These are phyloP conservation scores for Colletotrichum noveboracense DNA, from an alignment of 2,329 filamentous ascomycete species.

Conservation along the genomic window DNA sequence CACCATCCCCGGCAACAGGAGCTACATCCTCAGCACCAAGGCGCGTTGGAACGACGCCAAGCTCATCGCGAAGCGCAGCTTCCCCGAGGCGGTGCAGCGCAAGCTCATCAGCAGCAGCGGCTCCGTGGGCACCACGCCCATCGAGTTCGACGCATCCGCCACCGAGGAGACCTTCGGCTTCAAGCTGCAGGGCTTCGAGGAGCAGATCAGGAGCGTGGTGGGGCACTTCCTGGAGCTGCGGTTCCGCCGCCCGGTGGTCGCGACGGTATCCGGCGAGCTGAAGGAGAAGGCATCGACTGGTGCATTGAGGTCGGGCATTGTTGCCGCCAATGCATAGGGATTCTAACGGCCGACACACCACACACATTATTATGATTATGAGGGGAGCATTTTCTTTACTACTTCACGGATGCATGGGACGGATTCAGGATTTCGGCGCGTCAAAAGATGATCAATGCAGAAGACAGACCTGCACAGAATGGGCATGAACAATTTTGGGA, in stretches of 20 bases:
- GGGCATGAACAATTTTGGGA: background rate
- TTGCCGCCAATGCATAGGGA: background rate
- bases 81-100: slow-evolving; percentile 17
- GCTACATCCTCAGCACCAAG: slow-evolving; percentile 30
- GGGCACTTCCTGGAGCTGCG: slow-evolving; percentile 38
- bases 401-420: background rate
- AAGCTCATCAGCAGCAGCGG: slow-evolving; percentile 8
- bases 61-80: slow-evolving; percentile 38
- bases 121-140: background rate
- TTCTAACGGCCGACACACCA: background rate
- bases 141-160: slow-evolving; percentile 29
- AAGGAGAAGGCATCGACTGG: background rate
- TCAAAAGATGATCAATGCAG: background rate
- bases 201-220: slow-evolving; percentile 36
- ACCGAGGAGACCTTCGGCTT: slow-evolving; percentile 37
- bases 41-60: slow-evolving; percentile 41
- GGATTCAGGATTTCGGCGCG: background rate
- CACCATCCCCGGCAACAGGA: slow-evolving; percentile 33
- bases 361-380: background rate
- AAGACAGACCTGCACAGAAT: background rate
- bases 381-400: background rate
- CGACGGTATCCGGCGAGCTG: background rate
- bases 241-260: background rate
- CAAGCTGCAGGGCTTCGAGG: slow-evolving; percentile 35
- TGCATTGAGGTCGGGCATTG: background rate